Conservation (phyloP, 768 basidiomycete genomes). For the Russula emetica region DNA sequence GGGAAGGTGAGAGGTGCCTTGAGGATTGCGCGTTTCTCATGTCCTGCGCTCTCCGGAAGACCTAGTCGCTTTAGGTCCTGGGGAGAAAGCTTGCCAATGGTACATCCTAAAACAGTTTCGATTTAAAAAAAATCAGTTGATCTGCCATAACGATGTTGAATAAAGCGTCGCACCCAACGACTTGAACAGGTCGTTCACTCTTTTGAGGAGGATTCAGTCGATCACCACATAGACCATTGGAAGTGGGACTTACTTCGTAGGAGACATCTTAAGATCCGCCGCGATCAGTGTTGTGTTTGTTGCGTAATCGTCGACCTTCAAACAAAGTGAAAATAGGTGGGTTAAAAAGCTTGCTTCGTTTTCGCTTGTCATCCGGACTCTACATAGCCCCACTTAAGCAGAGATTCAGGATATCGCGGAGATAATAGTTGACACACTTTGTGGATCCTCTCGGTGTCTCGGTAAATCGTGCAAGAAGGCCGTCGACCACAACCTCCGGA, state of each 20-base stretch:
- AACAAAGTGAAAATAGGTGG: constrained; percentile 75
- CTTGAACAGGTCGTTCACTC: constrained; percentile 68
- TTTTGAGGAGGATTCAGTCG: constrained; percentile 31
- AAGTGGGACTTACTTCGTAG: constrained; percentile 51
- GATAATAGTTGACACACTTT: constrained; percentile 43
- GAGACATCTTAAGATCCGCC: constrained; percentile 63
- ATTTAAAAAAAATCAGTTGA: background rate
- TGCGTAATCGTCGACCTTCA: constrained; percentile 73
- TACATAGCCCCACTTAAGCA: constrained; percentile 9
- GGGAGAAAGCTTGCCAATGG: constrained; percentile 50
- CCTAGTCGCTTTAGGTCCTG: constrained; percentile 68
- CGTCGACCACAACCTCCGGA: constrained; percentile 64
- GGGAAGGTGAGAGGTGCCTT: constrained; percentile 79
- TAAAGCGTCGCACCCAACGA: constrained; percentile 50
- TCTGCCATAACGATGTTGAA: background rate
- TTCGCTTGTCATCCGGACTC: constrained; percentile 53
- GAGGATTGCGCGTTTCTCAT: constrained; percentile 68
- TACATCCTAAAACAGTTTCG: constrained; percentile 53
- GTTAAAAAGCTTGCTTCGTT: constrained; percentile 70
- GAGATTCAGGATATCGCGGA: background rate
- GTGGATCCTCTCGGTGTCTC: constrained; percentile 66
- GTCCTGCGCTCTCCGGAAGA: constrained; percentile 56
- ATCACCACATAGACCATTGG: background rate
- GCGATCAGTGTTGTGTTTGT: constrained; percentile 66
- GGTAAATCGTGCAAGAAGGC: constrained; percentile 73